These are phyloP conservation scores for Cladosporium sp. DNA, from an alignment of 2,329 filamentous ascomycete genomes.

Conservation along the genomic window DNA sequence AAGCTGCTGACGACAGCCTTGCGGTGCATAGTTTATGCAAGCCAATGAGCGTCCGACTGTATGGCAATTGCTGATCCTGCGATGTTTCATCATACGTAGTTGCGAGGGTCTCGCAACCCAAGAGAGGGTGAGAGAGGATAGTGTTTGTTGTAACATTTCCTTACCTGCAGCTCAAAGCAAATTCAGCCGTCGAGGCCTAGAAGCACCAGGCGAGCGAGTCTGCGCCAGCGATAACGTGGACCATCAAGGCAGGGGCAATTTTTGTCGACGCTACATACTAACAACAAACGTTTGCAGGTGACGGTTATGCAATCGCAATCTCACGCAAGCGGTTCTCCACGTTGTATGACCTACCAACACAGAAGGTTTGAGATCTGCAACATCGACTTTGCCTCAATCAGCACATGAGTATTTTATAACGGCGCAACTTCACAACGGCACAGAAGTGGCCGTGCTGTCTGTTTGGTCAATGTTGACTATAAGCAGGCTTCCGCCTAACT, in stretches of 20 bases:
- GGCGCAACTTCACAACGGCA: constrained; percentile 18
- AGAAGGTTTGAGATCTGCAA: constrained; percentile 8
- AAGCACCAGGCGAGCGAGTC: neutral
- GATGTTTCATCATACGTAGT: neutral
- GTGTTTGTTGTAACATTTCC: neutral
- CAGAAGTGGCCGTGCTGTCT: constrained; percentile 4
- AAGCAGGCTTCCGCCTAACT: neutral
- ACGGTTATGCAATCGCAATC: constrained; percentile 1
- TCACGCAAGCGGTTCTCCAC: constrained; percentile 8
- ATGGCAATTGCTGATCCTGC: neutral
- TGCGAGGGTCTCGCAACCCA: neutral
- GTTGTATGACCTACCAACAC: constrained; percentile 1
- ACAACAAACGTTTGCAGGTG: neutral
- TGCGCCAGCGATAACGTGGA: too few species aligned
- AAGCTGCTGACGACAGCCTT: neutral
- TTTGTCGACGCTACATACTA: neutral
- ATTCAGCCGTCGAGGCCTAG: neutral
- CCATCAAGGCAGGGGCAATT: neutral
- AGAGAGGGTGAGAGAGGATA: neutral
- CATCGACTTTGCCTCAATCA: constrained; percentile 1
- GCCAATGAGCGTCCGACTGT: neutral
- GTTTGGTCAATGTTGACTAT: constrained; percentile 2
- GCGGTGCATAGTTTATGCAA: neutral
- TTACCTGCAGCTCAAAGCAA: neutral
- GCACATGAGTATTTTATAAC: constrained; percentile 8